These are phyloP conservation scores for Metschnikowia kunwiensis DNA, from an alignment of 805 yeast genomes.

Conservation along the genomic window DNA sequence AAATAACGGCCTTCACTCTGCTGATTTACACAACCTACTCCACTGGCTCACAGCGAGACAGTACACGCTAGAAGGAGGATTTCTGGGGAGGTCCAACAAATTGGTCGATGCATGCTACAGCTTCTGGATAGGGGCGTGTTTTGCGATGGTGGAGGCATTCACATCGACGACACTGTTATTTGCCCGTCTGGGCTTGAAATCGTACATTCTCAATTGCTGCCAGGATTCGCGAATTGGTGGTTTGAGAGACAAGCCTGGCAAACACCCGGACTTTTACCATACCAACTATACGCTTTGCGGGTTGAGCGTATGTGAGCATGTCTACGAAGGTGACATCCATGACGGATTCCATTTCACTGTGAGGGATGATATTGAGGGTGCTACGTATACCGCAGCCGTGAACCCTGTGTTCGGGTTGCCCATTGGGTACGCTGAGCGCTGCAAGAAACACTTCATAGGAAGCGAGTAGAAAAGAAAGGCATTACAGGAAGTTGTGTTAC, in stretches of 20 bases:
- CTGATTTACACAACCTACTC: constrained; percentile 49
- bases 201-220: constrained; percentile 72
- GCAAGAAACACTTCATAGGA: constrained; percentile 12
- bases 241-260: constrained; percentile 83
- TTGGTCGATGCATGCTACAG: constrained; percentile 95
- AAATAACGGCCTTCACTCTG: constrained; percentile 28
- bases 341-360: constrained; percentile 7
- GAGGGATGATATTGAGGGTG: constrained; percentile 9
- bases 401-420: constrained; percentile 51
- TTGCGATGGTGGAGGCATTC: constrained; percentile 60
- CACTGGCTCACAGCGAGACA: constrained; percentile 76
- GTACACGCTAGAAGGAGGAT: constrained; percentile 73
- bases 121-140: constrained; percentile 89
- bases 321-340: constrained; percentile 1
- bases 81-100: constrained; percentile 87
- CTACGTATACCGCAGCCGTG: constrained; percentile 12
- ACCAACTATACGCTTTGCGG: constrained; percentile 85
- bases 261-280: constrained; percentile 80
- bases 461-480: too few relatives aligned
- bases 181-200: constrained; percentile 55
- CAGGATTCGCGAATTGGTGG: constrained; percentile 69
- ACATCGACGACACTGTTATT: constrained; percentile 28
- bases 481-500: too few relatives aligned
- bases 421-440: constrained; percentile 33
- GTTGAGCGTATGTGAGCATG: constrained; percentile 55